These are phyloP conservation scores for Boechera retrofracta DNA, from an alignment of 345 rosid species.

Conservation along the genomic window DNA sequence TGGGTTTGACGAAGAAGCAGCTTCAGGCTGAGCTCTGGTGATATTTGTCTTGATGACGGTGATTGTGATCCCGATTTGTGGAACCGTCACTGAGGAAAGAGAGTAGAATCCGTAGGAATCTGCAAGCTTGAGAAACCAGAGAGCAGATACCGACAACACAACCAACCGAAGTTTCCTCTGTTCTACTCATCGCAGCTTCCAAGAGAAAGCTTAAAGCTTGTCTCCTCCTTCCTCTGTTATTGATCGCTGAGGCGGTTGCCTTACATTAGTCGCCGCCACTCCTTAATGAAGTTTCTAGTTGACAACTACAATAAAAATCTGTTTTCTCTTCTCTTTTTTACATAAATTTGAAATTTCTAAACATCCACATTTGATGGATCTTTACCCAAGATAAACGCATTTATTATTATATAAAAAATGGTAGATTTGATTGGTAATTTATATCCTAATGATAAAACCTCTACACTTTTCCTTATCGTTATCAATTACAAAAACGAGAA, in stretches of 20 bases:
- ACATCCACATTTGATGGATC: no score
- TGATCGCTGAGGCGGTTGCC: slow-evolving; percentile 17
- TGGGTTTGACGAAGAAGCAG: background rate
- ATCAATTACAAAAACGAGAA: no score
- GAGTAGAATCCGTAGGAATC: slow-evolving; percentile 39
- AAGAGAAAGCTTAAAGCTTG: background rate
- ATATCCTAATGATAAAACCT: no score
- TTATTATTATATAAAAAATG: no score
- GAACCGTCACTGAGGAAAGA: slow-evolving; percentile 28
- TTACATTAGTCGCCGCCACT: background rate
- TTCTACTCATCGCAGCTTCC: slow-evolving; percentile 36
- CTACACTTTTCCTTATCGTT: no score
- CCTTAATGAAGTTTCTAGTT: background rate
- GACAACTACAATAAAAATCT: background rate
- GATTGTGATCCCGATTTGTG: slow-evolving; percentile 3
- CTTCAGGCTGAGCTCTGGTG: slow-evolving; percentile 22
- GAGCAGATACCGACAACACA: slow-evolving; percentile 42
- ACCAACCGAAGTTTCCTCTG: slow-evolving; percentile 42
- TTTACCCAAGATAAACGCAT: no score
- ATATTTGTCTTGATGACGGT: slow-evolving; percentile 12
- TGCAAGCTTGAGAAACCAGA: slow-evolving; percentile 35
- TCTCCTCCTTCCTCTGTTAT: background rate
- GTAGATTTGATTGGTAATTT: no score
- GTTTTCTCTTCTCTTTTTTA: no score
- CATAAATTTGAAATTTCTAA: background rate